phyloP scores from a whole-genome alignment of 148 eudicot genomes.

The Arctostaphylos glauca region DNA sequence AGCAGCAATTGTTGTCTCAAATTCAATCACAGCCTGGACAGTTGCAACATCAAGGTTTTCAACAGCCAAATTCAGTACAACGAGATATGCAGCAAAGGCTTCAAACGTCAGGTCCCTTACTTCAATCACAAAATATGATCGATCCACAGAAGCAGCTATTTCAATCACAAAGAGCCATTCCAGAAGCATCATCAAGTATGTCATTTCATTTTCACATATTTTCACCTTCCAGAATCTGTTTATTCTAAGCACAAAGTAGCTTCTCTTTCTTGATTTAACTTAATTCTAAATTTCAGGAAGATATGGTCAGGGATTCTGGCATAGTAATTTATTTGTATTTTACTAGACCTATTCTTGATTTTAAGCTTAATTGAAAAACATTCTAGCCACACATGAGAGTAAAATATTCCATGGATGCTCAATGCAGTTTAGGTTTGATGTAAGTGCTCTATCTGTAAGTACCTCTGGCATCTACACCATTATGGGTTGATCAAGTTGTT shows the following conservation, averaged over 20 bases:
- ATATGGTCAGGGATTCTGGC: not conserved
- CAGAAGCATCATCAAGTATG: conserved; percentile 83
- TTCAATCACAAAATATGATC: conserved; percentile 63
- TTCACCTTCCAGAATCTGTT: not conserved
- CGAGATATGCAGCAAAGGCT: conserved; percentile 81
- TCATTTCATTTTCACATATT: conserved; percentile 5
- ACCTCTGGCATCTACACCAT: not conserved
- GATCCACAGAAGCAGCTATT: conserved; percentile 85
- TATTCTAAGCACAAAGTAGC: not conserved
- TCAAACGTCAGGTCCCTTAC: conserved; percentile 63
- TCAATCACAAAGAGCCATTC: conserved; percentile 67
- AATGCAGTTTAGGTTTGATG: not conserved
- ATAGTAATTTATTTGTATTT: not conserved
- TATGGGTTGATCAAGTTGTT: not conserved
- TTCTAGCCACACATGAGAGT: not conserved
- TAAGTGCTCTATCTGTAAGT: not conserved
- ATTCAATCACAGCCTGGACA: conserved; percentile 76
- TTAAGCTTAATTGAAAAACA: not conserved
- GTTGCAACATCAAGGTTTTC: conserved; percentile 71
- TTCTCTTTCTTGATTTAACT: not conserved
- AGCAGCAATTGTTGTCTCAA: conserved; percentile 75
- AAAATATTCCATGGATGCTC: not conserved
- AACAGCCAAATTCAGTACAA: conserved; percentile 64
- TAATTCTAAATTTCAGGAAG: not conserved
- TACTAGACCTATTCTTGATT: not conserved